Evolutionary conservation across 2,329 filamentous ascomycete genomes (phyloP).

Genomic region (Penicillium glabrum): DNA sequence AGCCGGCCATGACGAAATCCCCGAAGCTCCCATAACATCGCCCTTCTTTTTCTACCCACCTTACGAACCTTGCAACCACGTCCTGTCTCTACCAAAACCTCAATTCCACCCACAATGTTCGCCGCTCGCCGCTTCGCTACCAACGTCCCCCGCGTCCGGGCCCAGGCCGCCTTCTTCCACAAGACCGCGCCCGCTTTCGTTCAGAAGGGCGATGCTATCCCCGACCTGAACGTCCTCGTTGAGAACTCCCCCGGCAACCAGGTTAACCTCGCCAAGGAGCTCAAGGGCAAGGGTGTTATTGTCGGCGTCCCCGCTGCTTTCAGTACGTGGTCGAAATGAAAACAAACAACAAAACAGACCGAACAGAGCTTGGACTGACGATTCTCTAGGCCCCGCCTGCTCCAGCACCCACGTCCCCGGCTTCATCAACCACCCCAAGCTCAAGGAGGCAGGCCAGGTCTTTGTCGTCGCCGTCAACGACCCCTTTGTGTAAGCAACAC

Average conservation of each 20-base stretch:
- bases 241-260: conserved; percentile 90
- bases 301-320: conserved; percentile 83
- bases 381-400: conserved; percentile 55
- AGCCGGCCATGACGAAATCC: conserved; percentile 17
- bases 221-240: conserved; percentile 72
- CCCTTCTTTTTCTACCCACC: neutral
- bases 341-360: neutral
- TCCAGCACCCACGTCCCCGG: conserved; percentile 75
- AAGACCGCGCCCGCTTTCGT: conserved; percentile 52
- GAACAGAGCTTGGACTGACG: conserved; percentile 6
- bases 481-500: conserved; percentile 74
- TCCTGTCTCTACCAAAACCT: neutral
- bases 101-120: conserved; percentile 32
- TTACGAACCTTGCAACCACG: neutral
- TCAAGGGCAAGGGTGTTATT: conserved; percentile 75
- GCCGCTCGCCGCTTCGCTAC: conserved; percentile 37
- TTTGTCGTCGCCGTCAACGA: conserved; percentile 95
- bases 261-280: conserved; percentile 79
- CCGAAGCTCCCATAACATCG: conserved; percentile 5
- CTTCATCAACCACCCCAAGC: conserved; percentile 76
- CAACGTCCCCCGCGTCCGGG: conserved; percentile 29
- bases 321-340: conserved; percentile 44
- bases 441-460: conserved; percentile 77
- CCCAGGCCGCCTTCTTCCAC: conserved; percentile 39
- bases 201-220: conserved; percentile 76